A percentile compares a stretch with the other conserved stretches of the same genome.
Conservation (phyloP, 169 alveolate species). For the Plasmodium vivax region DNA sequence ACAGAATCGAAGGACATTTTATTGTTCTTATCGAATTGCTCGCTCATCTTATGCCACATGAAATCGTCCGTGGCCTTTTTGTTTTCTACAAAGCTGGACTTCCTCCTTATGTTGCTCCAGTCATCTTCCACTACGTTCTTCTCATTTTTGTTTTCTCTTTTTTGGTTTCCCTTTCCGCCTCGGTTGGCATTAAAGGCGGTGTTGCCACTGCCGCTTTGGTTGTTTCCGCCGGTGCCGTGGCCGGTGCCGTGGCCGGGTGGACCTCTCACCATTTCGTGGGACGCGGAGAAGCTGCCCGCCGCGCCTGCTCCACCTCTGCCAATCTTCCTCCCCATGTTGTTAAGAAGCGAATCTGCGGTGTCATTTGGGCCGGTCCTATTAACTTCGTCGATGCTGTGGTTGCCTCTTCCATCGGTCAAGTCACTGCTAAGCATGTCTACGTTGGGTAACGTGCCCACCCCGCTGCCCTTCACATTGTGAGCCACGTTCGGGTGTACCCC, state of each 20-base stretch:
- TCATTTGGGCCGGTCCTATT: neutral
- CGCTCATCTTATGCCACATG: slow-evolving; percentile 69
- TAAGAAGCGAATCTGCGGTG: neutral
- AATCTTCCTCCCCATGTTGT: neutral
- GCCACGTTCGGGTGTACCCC: neutral
- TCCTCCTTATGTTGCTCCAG: slow-evolving; percentile 55
- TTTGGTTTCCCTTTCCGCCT: neutral
- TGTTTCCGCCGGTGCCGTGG: neutral
- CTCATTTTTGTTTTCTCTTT: slow-evolving; percentile 18
- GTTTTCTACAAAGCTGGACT: slow-evolving; percentile 5
- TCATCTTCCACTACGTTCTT: slow-evolving; percentile 40
- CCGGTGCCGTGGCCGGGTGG: neutral
- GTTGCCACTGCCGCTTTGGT: neutral
- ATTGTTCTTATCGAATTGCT: slow-evolving; percentile 48
- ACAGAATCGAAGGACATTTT: neutral
- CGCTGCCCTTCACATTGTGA: neutral
- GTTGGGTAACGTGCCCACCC: neutral
- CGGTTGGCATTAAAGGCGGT: neutral
- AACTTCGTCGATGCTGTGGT: neutral
- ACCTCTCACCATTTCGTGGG: slow-evolving; percentile 13
- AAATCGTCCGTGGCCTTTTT: slow-evolving; percentile 60
- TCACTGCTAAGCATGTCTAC: neutral
- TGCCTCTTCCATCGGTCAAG: neutral
- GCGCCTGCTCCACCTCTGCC: neutral
- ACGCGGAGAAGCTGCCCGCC: neutral